Base-by-base conservation (phyloP, 768 basidiomycete genomes). In the Termitomyces titanicus region DNA sequence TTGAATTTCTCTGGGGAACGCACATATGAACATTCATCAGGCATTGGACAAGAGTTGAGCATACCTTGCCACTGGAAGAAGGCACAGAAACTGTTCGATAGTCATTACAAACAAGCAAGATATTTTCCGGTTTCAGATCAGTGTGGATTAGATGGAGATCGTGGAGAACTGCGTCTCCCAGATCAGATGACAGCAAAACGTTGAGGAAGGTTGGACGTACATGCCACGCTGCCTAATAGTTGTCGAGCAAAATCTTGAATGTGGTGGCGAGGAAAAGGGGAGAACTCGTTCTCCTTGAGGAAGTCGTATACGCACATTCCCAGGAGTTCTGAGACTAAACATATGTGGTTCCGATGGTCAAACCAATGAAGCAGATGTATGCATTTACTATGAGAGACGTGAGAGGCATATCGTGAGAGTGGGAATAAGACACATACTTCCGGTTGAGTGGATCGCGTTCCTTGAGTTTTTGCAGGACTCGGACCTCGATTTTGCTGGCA, bases 261-360 rank as follows among this genome's bases (percentile, higher is more conserved):
- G 69, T 99, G 97, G 55, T 85, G 82, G 57, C 94, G 90, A 54
- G 97, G 95, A 71, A 99, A 99, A 6, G 97, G 93, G 34, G 89
- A 85, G 72, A 98, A 99, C 53, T 89, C 85, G 71, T 99, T 99
- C 70, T 96, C 94, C 79, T 98, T 98, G 64, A 99, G 79, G 70
- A 98, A 99, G 69, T 99, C 97, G 67, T 98, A 99, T 17, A 99
- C 91, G 72, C 95, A 98, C 88, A 93, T 92, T 58, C 94, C 94
- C 49, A 98, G 79, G 22, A 99, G 80, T 67, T 97, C 94, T 4
- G 94, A 95, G 47, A 98, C 97, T 18, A 99, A 76, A 69, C 97
- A 99, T 63, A 98, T 94, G 71, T 99, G 97, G 74, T 97, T 97
- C 63, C 92, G 84, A 72, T 92, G 93, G 76, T 98, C 96, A 70